A percentile compares a stretch with the other conserved stretches of the same genome.
Evolutionary conservation across 306 rosid genomes (phyloP).

Genomic region (Castanea mollissima): DNA sequence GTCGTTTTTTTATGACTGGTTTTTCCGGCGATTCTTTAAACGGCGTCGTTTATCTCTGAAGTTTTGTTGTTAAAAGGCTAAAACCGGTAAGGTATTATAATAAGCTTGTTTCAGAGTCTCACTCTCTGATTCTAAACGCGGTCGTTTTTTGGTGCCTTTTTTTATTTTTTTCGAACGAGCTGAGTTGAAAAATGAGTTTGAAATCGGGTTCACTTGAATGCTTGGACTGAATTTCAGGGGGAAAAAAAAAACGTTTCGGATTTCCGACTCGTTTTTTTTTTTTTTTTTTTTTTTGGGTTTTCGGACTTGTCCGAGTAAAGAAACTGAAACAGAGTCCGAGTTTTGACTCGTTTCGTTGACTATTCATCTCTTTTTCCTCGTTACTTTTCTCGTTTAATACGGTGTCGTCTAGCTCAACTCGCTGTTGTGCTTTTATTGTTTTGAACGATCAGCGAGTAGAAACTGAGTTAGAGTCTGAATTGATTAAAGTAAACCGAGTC

Average conservation of each 20-base stretch:
- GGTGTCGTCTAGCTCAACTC: background rate
- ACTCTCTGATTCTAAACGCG: too few species aligned
- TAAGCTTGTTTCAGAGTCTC: too few species aligned
- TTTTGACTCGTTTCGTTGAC: conserved; percentile 15
- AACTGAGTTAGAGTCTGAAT: background rate
- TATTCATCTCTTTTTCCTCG: background rate
- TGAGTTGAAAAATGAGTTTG: background rate
- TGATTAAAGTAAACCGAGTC: background rate
- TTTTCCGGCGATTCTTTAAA: background rate
- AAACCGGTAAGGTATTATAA: too few species aligned
- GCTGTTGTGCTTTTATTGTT: background rate
- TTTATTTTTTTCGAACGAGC: background rate
- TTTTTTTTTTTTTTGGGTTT: background rate
- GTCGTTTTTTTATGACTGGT: background rate
- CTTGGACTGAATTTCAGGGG: background rate
- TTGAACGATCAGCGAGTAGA: conserved; percentile 3
- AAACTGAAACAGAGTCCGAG: background rate
- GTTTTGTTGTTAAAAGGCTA: too few species aligned
- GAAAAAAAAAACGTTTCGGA: background rate
- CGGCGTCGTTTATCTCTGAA: too few species aligned
- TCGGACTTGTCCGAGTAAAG: background rate
- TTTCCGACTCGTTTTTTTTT: background rate
- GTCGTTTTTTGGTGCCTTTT: too few species aligned
- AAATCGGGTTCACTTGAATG: too few species aligned
- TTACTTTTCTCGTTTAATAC: background rate